phyloP scores from a whole-genome alignment of 495 filamentous ascomycete genomes.

The Evernia prunastri region DNA sequence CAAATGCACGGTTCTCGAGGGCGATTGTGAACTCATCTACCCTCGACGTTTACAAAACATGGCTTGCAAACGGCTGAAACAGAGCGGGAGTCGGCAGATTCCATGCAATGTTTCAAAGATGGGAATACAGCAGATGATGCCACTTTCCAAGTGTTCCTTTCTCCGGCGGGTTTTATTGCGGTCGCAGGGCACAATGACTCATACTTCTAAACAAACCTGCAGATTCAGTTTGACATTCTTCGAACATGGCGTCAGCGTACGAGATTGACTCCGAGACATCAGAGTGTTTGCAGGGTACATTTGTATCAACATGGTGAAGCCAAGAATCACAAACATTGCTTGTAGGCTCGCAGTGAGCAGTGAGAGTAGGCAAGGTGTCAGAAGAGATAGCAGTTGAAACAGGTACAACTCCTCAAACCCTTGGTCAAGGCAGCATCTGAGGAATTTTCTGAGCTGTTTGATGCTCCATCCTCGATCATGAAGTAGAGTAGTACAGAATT shows the following conservation, averaged over 20 bases:
- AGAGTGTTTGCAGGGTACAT: not conserved
- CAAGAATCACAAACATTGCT: too few species aligned
- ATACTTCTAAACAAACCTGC: not conserved
- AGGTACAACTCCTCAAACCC: not conserved
- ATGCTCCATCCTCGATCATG: too few species aligned
- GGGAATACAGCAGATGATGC: not conserved
- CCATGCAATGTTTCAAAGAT: not conserved
- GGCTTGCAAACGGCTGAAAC: conserved; percentile 2
- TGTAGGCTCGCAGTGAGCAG: not conserved
- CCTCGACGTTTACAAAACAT: not conserved
- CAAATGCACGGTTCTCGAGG: not conserved
- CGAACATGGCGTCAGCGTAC: not conserved
- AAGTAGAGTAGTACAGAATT: too few species aligned
- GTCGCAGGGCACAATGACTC: not conserved
- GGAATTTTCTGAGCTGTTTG: not conserved
- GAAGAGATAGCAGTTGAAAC: not conserved
- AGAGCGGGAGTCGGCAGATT: not conserved
- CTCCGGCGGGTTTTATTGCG: not conserved
- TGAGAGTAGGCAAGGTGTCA: not conserved
- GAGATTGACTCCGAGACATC: not conserved
- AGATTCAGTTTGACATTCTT: not conserved
- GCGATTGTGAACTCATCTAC: not conserved
- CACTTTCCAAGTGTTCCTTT: not conserved
- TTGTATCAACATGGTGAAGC: not conserved
- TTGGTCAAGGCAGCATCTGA: not conserved